Conservation (phyloP, 2,329 filamentous ascomycete genomes). For the Clarireedia sp. region DNA sequence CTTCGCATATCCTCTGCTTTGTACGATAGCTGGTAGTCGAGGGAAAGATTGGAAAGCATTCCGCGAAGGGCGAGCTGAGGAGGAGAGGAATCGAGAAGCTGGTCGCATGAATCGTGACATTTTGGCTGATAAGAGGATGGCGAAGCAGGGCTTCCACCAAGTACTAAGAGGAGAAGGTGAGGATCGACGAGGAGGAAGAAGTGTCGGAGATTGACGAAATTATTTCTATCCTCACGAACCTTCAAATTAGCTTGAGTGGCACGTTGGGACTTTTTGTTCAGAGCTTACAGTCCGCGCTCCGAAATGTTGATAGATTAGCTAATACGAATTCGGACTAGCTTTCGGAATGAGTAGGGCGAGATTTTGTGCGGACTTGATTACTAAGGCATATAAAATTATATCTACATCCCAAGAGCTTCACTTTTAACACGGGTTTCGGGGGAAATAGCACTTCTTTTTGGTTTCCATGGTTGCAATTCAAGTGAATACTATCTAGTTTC, state of each 20-base stretch:
- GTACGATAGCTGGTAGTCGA: conserved; percentile 27
- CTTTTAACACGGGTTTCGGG: no score
- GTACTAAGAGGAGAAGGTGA: conserved; percentile 2
- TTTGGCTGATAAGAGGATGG: conserved; percentile 12
- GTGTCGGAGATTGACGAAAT: conserved; percentile 1
- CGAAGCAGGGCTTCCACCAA: not conserved
- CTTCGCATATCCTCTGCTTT: conserved; percentile 29
- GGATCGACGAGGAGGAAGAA: not conserved
- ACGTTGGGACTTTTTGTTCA: conserved; percentile 11
- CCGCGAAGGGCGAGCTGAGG: conserved; percentile 41
- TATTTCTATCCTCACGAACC: not conserved
- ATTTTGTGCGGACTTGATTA: not conserved
- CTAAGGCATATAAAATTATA: not conserved
- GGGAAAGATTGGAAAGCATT: conserved; percentile 41
- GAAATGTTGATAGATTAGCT: conserved; percentile 11
- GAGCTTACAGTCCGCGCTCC: conserved; percentile 6
- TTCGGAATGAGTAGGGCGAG: conserved; percentile 7
- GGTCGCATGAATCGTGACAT: conserved; percentile 54
- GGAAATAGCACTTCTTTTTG: no score
- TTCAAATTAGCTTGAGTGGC: conserved; percentile 9
- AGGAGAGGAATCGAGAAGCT: conserved; percentile 53
- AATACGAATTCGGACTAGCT: conserved; percentile 1
- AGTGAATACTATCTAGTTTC: no score
- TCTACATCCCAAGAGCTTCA: not conserved
- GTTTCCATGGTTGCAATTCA: no score